Evolutionary conservation across 106 monocot genomes (phyloP).

Genomic region (Platanthera guangdongensis): DNA sequence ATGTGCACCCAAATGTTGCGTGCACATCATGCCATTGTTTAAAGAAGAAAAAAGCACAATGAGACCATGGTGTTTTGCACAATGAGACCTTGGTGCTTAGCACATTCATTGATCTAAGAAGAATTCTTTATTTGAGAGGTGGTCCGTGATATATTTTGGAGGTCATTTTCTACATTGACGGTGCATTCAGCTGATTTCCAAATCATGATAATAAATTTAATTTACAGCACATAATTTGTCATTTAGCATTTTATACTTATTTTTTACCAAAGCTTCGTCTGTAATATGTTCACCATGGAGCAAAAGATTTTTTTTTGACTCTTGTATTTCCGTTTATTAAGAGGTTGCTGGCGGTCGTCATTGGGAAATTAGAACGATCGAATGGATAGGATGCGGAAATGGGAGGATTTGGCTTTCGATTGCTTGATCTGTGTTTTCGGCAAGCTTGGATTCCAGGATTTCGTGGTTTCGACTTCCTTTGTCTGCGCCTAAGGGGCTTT

Average conservation of each 20-base stretch:
- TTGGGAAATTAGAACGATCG: neutral
- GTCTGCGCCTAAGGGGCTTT: slow-evolving; percentile 7
- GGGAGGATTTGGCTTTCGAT: slow-evolving; percentile 25
- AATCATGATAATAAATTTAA: neutral
- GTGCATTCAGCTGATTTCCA: too few species aligned
- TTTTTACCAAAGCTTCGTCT: too few species aligned
- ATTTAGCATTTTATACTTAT: neutral
- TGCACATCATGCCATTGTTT: too few species aligned
- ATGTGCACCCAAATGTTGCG: too few species aligned
- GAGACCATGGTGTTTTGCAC: too few species aligned
- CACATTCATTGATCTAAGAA: too few species aligned
- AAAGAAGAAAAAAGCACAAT: too few species aligned
- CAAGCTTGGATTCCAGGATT: slow-evolving; percentile 18
- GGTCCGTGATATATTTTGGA: too few species aligned
- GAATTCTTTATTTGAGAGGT: too few species aligned
- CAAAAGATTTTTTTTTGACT: neutral
- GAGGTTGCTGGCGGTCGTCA: neutral
- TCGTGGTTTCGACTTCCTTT: slow-evolving; percentile 10
- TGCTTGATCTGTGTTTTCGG: slow-evolving; percentile 17
- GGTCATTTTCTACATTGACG: too few species aligned
- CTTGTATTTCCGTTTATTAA: neutral
- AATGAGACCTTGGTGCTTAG: too few species aligned
- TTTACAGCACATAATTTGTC: neutral
- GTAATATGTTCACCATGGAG: too few species aligned
- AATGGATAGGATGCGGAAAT: slow-evolving; percentile 15